A percentile compares a stretch with the other conserved stretches of the same genome.
phyloP scores from a whole-genome alignment of 2,329 filamentous ascomycete genomes.

The Xylaria digitata region DNA sequence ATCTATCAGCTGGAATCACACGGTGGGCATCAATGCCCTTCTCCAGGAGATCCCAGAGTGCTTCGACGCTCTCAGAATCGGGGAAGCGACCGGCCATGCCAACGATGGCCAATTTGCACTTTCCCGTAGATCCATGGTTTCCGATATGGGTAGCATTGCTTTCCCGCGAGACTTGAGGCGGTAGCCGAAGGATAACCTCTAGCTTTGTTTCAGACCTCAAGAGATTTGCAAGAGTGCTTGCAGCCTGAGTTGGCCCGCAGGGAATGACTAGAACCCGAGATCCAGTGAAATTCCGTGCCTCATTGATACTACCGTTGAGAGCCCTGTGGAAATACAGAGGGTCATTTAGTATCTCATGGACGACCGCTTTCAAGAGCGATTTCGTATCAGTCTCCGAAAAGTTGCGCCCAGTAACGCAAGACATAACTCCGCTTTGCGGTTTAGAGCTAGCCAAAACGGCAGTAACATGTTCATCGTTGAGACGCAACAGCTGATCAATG shows the following conservation, averaged over 20 bases:
- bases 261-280: slow-evolving; percentile 60
- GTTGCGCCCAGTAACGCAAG: slow-evolving; percentile 60
- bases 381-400: slow-evolving; percentile 56
- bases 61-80: slow-evolving; percentile 75
- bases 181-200: slow-evolving; percentile 55
- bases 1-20: slow-evolving; percentile 75
- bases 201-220: slow-evolving; percentile 57
- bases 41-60: slow-evolving; percentile 79
- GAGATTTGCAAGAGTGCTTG: slow-evolving; percentile 58
- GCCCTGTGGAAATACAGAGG: slow-evolving; percentile 61
- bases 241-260: slow-evolving; percentile 62
- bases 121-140: slow-evolving; percentile 59
- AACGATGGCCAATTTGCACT: slow-evolving; percentile 84
- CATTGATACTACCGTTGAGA: slow-evolving; percentile 59
- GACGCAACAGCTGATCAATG: slow-evolving; percentile 58
- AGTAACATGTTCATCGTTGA: slow-evolving; percentile 55
- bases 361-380: slow-evolving; percentile 56
- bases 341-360: slow-evolving; percentile 63
- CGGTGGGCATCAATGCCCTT: slow-evolving; percentile 80
- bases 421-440: slow-evolving; percentile 63
- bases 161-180: slow-evolving; percentile 52
- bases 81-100: slow-evolving; percentile 85
- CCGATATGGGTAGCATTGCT: slow-evolving; percentile 54
- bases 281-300: slow-evolving; percentile 55
- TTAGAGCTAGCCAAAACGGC: slow-evolving; percentile 56